These are phyloP conservation scores for Starmerella gropengiesseri DNA, from an alignment of 805 yeast species.

Conservation along the genomic window DNA sequence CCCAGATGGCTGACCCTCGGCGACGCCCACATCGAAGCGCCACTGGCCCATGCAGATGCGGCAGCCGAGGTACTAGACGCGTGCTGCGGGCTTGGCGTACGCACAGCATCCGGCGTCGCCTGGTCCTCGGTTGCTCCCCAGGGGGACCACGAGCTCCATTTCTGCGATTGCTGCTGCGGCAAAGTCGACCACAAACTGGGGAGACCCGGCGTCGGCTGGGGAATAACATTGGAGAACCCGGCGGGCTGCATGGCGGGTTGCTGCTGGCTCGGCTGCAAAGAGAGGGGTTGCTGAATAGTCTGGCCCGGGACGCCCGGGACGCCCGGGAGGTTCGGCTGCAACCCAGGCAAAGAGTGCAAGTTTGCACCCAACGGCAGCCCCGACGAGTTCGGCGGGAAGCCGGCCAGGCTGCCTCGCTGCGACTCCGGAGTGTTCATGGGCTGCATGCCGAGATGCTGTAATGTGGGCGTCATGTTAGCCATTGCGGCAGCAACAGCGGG, in stretches of 20 bases:
- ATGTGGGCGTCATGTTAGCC: no score
- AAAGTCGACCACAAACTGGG: conserved; percentile 1
- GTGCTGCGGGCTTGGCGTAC: conserved; percentile 4
- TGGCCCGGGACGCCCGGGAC: not conserved
- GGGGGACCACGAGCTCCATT: conserved; percentile 4
- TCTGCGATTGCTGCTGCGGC: not conserved
- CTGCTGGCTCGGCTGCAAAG: not conserved
- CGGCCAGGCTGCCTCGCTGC: not conserved
- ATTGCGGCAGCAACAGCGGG: no score
- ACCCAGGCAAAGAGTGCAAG: not conserved
- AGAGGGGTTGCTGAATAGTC: not conserved
- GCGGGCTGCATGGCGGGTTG: not conserved
- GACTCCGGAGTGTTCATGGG: not conserved
- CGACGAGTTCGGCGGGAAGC: not conserved
- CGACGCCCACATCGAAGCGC: conserved; percentile 3
- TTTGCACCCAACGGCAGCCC: not conserved
- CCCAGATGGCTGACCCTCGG: not conserved
- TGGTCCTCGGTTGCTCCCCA: not conserved
- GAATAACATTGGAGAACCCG: not conserved
- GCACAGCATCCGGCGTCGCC: not conserved
- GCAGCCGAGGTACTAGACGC: no score
- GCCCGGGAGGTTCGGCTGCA: not conserved
- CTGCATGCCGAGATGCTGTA: no score
- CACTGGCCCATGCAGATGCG: conserved; percentile 2
- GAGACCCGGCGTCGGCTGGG: conserved; percentile 1